Percentiles rank a stretch among this genome's conserved stretches.
These are phyloP conservation scores for Diaporthe humulicola DNA, from an alignment of 2,329 filamentous ascomycete genomes.

Conservation along the genomic window DNA sequence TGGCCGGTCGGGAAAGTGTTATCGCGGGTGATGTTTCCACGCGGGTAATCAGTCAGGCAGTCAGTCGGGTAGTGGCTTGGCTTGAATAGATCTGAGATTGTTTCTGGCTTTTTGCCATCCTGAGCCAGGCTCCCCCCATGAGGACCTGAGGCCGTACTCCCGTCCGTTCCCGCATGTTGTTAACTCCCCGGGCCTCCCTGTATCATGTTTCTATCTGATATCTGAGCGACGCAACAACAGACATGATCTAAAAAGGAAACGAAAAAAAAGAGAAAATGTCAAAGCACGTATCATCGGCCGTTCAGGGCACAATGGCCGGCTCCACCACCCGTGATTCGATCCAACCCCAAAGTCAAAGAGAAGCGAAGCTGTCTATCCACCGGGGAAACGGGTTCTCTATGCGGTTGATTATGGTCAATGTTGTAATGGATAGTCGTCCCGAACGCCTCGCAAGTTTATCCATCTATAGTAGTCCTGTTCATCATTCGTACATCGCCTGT, in stretches of 20 bases:
- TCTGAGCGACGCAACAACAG: constrained; percentile 1
- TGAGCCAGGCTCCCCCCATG: not conserved
- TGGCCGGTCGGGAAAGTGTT: not conserved
- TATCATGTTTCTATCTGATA: constrained; percentile 23
- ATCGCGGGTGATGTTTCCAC: not conserved
- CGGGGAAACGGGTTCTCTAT: constrained; percentile 34
- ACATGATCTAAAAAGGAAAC: constrained; percentile 19
- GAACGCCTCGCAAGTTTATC: constrained; percentile 41
- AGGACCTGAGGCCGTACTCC: not conserved
- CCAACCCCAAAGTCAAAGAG: constrained; percentile 16
- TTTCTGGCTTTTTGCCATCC: constrained; percentile 23
- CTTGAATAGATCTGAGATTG: constrained; percentile 28
- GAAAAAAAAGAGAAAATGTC: not conserved
- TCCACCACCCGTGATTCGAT: constrained; percentile 3
- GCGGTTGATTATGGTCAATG: constrained; percentile 34
- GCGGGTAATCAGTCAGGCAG: not conserved
- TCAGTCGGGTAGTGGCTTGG: not conserved
- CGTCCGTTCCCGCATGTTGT: not conserved
- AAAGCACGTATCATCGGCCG: constrained; percentile 2
- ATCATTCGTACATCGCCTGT: constrained; percentile 38
- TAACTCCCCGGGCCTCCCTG: constrained; percentile 14
- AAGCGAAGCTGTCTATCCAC: constrained; percentile 30
- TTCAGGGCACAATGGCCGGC: not conserved
- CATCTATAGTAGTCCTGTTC: constrained; percentile 41
- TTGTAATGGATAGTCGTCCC: constrained; percentile 36